Conservation (phyloP, 1,139 yeast species). For the Wickerhamomyces sp. region DNA sequence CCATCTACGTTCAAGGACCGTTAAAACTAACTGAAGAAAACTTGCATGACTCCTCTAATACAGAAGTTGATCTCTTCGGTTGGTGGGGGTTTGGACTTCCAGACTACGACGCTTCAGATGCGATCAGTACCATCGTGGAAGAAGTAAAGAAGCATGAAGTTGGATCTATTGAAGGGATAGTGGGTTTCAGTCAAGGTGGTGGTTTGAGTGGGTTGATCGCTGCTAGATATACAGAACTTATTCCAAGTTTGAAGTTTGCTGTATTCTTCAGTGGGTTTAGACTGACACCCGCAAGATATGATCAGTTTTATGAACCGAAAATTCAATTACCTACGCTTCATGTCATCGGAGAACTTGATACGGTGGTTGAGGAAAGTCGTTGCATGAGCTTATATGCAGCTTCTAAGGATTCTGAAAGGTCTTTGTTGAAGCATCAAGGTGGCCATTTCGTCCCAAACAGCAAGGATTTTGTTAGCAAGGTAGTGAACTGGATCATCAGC, state of each 20-base stretch:
- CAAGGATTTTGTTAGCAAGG: conserved; percentile 52
- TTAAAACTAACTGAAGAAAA: conserved; percentile 51
- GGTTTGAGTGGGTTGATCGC: conserved; percentile 65
- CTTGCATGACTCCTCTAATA: conserved; percentile 32
- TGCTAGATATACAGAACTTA: conserved; percentile 35
- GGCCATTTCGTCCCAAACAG: conserved; percentile 85
- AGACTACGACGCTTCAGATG: conserved; percentile 27
- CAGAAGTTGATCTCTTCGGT: conserved; percentile 23
- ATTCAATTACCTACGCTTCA: conserved; percentile 62
- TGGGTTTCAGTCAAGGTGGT: conserved; percentile 94
- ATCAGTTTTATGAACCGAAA: conserved; percentile 40
- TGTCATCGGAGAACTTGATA: conserved; percentile 82
- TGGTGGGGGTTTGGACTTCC: conserved; percentile 27
- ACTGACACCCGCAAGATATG: conserved; percentile 49
- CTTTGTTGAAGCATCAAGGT: conserved; percentile 67
- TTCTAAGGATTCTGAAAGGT: conserved; percentile 41
- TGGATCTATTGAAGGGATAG: conserved; percentile 82
- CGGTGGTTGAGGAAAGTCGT: conserved; percentile 77
- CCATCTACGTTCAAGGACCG: conserved; percentile 75
- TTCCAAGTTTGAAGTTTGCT: conserved; percentile 55
- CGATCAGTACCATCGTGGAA: conserved; percentile 38
- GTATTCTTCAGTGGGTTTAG: conserved; percentile 76
- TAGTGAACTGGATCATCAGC: conserved; percentile 48
- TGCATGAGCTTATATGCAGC: conserved; percentile 52
- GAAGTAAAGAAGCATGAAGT: conserved; percentile 43